Evolutionary conservation across 1,284 basidiomycete species (phyloP).

Genomic region (Mycena citricolor): DNA sequence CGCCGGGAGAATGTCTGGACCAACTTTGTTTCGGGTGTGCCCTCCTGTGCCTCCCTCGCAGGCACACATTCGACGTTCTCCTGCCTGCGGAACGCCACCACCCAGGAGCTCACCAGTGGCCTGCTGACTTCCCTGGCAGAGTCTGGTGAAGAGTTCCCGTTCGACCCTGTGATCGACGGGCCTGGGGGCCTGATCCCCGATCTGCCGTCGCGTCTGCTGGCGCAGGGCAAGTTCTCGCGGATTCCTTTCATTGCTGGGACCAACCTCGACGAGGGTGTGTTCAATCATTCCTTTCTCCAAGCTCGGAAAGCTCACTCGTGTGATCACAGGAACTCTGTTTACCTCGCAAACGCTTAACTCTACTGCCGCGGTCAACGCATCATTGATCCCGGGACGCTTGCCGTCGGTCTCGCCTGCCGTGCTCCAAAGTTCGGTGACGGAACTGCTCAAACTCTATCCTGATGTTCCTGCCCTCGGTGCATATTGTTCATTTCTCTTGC

Average conservation of each 20-base stretch:
- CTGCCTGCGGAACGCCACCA: slow-evolving; percentile 40
- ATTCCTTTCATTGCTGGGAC: slow-evolving; percentile 51
- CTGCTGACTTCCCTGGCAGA: slow-evolving; percentile 27
- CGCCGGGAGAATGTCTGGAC: slow-evolving; percentile 25
- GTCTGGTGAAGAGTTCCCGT: slow-evolving; percentile 31
- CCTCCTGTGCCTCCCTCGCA: slow-evolving; percentile 18
- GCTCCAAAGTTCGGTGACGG: slow-evolving; percentile 29
- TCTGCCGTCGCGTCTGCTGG: slow-evolving; percentile 37
- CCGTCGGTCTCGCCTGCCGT: slow-evolving; percentile 16
- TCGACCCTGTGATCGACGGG: slow-evolving; percentile 44
- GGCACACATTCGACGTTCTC: slow-evolving; percentile 35
- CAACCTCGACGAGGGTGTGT: slow-evolving; percentile 46
- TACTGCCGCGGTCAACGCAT: slow-evolving; percentile 27
- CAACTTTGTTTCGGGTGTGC: slow-evolving; percentile 23
- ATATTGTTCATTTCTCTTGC: not conserved
- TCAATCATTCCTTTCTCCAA: no score
- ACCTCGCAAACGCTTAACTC: slow-evolving; percentile 32
- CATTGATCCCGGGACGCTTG: slow-evolving; percentile 29
- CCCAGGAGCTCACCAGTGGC: slow-evolving; percentile 36
- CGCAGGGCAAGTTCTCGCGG: slow-evolving; percentile 36
- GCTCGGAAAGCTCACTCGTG: slow-evolving; percentile 1
- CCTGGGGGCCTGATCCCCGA: slow-evolving; percentile 43
- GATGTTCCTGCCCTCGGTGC: slow-evolving; percentile 42
- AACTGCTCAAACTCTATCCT: slow-evolving; percentile 45
- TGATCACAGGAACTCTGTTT: slow-evolving; percentile 39